Percentiles rank a stretch among this genome's conserved stretches.
Evolutionary conservation across 2,329 filamentous ascomycete genomes (phyloP).

Genomic region (Ophiostoma australiae): DNA sequence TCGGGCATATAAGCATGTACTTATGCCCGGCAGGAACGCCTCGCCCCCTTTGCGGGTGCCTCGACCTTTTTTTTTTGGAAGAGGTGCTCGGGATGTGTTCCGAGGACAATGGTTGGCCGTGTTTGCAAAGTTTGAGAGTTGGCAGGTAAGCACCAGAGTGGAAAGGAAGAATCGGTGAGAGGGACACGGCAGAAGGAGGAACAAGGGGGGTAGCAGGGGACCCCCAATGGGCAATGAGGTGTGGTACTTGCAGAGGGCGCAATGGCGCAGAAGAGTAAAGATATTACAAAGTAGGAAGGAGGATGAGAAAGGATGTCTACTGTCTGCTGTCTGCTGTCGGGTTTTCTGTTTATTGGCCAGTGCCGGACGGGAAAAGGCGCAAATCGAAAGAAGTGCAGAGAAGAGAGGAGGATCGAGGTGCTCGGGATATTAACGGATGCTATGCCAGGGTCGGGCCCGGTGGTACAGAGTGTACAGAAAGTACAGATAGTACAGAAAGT

Average conservation of each 20-base stretch:
- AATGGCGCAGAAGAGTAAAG: background rate
- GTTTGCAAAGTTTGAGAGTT: background rate
- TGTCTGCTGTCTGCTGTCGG: background rate
- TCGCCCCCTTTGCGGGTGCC: background rate
- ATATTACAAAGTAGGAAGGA: background rate
- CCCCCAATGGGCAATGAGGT: background rate
- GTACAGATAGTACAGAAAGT: background rate
- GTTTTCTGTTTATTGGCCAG: background rate
- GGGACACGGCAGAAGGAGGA: background rate
- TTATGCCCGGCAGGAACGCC: background rate
- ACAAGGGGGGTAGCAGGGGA: conserved; percentile 1
- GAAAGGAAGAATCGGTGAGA: background rate
- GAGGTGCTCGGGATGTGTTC: background rate
- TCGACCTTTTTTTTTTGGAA: background rate
- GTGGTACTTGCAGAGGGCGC: background rate
- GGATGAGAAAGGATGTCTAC: background rate
- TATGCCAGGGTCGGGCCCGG: background rate
- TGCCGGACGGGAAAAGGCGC: background rate
- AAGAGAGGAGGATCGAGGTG: background rate
- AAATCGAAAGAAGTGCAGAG: background rate
- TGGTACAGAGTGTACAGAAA: background rate
- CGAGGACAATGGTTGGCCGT: background rate
- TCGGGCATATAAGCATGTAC: background rate
- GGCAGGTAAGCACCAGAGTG: background rate
- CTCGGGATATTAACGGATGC: background rate